phyloP scores from a whole-genome alignment of 177 flowering plant species.

The Tripterygium wilfordii region DNA sequence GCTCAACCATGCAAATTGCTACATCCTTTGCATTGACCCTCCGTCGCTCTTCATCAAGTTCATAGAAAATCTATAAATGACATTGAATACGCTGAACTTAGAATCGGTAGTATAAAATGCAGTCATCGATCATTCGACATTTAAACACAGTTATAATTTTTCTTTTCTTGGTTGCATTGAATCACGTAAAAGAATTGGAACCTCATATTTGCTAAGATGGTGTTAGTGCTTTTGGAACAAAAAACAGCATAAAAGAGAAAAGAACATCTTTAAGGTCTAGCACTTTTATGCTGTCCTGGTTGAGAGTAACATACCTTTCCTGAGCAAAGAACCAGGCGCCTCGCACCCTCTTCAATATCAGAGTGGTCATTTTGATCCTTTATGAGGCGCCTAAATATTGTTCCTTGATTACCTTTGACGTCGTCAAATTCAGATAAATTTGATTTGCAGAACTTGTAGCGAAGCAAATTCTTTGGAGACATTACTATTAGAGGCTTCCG shows the following conservation, averaged over 20 bases:
- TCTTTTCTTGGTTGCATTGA: no score
- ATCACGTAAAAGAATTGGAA: no score
- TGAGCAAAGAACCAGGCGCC: constrained; percentile 80
- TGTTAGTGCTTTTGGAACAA: no score
- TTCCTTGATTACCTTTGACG: constrained; percentile 87
- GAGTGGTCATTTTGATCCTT: constrained; percentile 79
- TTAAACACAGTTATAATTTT: no score
- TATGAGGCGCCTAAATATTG: constrained; percentile 85
- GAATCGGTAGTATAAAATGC: background rate
- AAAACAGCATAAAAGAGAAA: no score
- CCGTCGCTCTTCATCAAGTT: constrained; percentile 78
- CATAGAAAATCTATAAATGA: constrained; percentile 73
- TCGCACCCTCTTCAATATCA: constrained; percentile 71
- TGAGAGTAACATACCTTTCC: constrained; percentile 76
- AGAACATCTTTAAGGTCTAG: no score
- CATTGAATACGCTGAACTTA: background rate
- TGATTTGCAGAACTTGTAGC: constrained; percentile 86
- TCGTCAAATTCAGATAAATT: constrained; percentile 92
- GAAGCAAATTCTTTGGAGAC: constrained; percentile 86
- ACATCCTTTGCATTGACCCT: constrained; percentile 48
- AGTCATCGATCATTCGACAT: no score
- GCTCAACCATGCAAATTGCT: constrained; percentile 90
- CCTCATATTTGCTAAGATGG: no score
- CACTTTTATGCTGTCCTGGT: no score
- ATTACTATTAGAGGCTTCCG: constrained; percentile 81